Percentiles rank a stretch among this genome's conserved stretches.
These are phyloP conservation scores for Microcos paniculata DNA, from an alignment of 345 rosid species.

Conservation along the genomic window DNA sequence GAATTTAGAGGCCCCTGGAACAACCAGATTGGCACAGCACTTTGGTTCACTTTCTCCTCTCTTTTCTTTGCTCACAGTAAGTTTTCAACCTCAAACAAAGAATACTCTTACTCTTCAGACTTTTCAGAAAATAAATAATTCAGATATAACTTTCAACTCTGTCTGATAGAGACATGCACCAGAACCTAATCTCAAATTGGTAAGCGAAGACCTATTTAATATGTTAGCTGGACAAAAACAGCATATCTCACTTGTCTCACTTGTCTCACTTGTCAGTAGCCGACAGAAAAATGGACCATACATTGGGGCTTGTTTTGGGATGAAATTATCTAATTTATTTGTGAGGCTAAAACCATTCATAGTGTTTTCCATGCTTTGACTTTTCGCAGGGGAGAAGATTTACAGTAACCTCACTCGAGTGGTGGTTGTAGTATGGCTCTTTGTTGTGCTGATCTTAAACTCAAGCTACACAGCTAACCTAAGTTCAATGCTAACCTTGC, in stretches of 20 bases:
- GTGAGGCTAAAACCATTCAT: neutral
- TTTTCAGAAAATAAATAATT: neutral
- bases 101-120: neutral
- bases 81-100: constrained; percentile 4
- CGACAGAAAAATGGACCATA: neutral
- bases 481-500: constrained; percentile 56
- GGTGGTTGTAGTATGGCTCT: constrained; percentile 57
- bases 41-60: constrained; percentile 52
- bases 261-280: neutral
- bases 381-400: constrained; percentile 44
- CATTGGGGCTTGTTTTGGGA: neutral
- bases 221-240: neutral
- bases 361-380: neutral
- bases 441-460: constrained; percentile 51
- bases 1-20: constrained; percentile 38
- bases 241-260: no score
- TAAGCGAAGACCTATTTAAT: neutral
- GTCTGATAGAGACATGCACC: neutral
- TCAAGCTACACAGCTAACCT: constrained; percentile 66
- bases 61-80: constrained; percentile 59
- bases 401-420: constrained; percentile 37
- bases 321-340: neutral
- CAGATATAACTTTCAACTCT: no score
- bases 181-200: neutral
- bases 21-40: constrained; percentile 37